Conservation (phyloP, 805 yeast genomes). For the Teunomyces lycoperdinae region DNA sequence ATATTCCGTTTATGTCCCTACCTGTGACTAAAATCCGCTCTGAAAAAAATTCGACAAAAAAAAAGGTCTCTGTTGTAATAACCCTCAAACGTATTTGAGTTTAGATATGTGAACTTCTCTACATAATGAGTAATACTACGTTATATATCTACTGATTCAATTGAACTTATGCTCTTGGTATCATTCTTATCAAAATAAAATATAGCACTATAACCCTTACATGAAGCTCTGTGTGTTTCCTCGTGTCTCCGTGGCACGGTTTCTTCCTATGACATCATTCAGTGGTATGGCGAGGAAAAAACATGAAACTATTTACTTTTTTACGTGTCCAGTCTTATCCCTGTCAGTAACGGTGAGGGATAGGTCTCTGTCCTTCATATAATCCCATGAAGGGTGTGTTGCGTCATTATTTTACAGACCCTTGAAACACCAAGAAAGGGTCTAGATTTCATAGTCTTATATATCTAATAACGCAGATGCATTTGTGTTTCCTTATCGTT, state of each 20-base stretch:
- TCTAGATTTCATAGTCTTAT: neutral
- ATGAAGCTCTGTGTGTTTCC: neutral
- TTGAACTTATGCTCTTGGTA: too few relatives aligned
- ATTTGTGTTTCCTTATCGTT: neutral
- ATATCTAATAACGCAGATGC: neutral
- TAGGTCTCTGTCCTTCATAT: neutral
- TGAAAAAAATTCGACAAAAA: conserved; percentile 3
- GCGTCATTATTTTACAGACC: neutral
- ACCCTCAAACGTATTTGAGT: neutral
- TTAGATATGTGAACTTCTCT: too few relatives aligned
- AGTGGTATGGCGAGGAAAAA: neutral
- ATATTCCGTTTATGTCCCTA: neutral
- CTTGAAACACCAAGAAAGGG: neutral
- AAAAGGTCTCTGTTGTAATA: conserved; percentile 3
- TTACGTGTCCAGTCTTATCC: neutral
- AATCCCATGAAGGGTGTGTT: neutral
- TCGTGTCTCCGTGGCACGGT: neutral
- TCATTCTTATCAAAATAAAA: too few relatives aligned
- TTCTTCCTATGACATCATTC: neutral
- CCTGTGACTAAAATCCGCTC: conserved; percentile 1
- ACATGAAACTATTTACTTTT: neutral
- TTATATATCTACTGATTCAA: too few relatives aligned
- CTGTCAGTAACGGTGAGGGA: neutral
- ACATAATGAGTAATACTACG: too few relatives aligned
- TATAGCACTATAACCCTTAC: neutral